Percentiles rank a stretch among this genome's conserved stretches.
phyloP scores from a whole-genome alignment of 176 grass and related monocot species.

The Secale cereale region DNA sequence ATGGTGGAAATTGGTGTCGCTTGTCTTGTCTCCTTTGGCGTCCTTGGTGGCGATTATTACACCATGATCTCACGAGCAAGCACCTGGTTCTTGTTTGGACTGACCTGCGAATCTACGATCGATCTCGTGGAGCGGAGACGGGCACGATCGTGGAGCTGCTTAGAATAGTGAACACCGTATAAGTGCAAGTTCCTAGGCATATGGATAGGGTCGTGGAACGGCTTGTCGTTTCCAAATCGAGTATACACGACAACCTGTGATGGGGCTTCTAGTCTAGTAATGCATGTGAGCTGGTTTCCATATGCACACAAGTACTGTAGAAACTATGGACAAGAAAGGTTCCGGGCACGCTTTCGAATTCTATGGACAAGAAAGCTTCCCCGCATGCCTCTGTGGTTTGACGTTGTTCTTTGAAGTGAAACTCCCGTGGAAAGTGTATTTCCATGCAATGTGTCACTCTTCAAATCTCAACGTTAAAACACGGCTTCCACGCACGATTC shows the following conservation, averaged over 20 bases:
- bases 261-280: too few relatives aligned
- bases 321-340: neutral
- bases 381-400: too few relatives aligned
- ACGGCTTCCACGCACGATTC: too few relatives aligned
- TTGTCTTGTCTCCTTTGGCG: neutral
- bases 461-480: too few relatives aligned
- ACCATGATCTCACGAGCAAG: neutral
- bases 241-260: neutral
- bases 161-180: neutral
- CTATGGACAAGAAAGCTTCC: too few relatives aligned
- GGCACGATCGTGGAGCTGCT: neutral
- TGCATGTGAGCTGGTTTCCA: neutral
- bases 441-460: too few relatives aligned
- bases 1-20: neutral
- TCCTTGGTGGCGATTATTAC: neutral
- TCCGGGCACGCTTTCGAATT: too few relatives aligned
- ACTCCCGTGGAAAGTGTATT: too few relatives aligned
- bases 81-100: neutral
- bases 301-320: conserved; percentile 18
- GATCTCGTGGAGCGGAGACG: neutral
- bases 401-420: too few relatives aligned
- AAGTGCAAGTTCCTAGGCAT: neutral
- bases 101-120: neutral
- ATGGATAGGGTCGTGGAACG: neutral
- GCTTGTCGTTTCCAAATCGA: neutral